Evolutionary conservation across 2,329 filamentous ascomycete species (phyloP).

Genomic region (Paecilomyces fulvus): DNA sequence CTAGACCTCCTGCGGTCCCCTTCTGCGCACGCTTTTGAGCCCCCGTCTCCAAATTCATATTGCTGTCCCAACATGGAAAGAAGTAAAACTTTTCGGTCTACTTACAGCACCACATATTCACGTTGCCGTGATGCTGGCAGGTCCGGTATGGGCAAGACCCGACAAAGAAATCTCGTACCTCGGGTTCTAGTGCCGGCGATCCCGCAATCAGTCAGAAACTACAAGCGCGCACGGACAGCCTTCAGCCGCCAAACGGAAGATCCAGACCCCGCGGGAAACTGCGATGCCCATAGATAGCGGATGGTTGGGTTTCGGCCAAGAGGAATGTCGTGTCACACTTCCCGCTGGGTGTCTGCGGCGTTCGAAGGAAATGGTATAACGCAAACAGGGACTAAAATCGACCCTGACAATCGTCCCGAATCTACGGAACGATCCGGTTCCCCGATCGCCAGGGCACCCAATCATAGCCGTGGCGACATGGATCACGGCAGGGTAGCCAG

Average conservation of each 20-base stretch:
- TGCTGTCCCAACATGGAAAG: not conserved
- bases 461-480: not conserved
- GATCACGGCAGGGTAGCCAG: constrained; percentile 10
- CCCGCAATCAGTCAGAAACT: not conserved
- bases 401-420: not conserved
- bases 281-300: not conserved
- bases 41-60: not conserved
- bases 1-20: not conserved
- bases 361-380: constrained; percentile 7
- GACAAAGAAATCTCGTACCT: not conserved
- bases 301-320: not conserved
- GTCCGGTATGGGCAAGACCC: not conserved
- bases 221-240: not conserved
- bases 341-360: constrained; percentile 10
- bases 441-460: constrained; percentile 1
- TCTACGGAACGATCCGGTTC: not conserved
- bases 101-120: not conserved
- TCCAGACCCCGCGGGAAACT: not conserved
- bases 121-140: not conserved
- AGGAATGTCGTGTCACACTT: not conserved
- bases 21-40: not conserved
- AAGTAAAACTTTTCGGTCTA: not conserved
- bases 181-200: not conserved
- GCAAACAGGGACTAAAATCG: constrained; percentile 5
- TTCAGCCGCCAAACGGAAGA: not conserved